Evolutionary conservation across 2,329 filamentous ascomycete genomes (phyloP), one percentile per base, ranked within the genome.

Genomic region (Aspergillus proliferans): DNA sequence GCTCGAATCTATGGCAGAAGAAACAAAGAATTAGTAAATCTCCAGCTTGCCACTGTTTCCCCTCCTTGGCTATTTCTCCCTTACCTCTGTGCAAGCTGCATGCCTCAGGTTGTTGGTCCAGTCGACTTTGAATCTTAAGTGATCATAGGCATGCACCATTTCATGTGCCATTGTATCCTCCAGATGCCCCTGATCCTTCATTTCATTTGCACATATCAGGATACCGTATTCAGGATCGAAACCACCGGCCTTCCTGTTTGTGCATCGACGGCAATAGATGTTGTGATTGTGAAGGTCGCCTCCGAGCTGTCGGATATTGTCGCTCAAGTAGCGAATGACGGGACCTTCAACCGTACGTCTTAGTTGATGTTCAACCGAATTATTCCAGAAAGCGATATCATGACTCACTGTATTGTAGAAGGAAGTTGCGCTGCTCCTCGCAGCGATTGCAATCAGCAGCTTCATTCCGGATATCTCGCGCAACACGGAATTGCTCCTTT

Each of bases 81-180:
- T 54, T 71, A 92, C 88, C 84, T 98, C 93, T 48, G 91, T 86
- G 69, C 93, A 98, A 48, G 93, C 93, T 33, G 91, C 88, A 71
- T 98, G 93, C 67, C 85, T 83, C 70, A 98, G 67, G 67, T 89
- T 74, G 74, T 87, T 82, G n/a, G 75, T 70, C 75, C 87, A 88
- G 64, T 97, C 86, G 41, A 96, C 84, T 71, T 95, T 93, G 76
- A 89, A 98, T 55, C 92, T 76, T 59, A 97, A 65, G 67, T 95
- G 87, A 67, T 98, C 93, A 77, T 90, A 97, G 1, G 91, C 91
- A 69, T 98, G 93, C 47, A 98, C 87, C 89, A 98, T 94, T 74
- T 98, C 93, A 70, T 98, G 93, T 24, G 91, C 85, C 63, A 98
- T 76, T 9, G 91, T 95, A 68, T 98, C 93, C 73, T 98, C 93